Conservation (phyloP, 2,329 filamentous ascomycete genomes). For the Endoconidiophora polonica region DNA sequence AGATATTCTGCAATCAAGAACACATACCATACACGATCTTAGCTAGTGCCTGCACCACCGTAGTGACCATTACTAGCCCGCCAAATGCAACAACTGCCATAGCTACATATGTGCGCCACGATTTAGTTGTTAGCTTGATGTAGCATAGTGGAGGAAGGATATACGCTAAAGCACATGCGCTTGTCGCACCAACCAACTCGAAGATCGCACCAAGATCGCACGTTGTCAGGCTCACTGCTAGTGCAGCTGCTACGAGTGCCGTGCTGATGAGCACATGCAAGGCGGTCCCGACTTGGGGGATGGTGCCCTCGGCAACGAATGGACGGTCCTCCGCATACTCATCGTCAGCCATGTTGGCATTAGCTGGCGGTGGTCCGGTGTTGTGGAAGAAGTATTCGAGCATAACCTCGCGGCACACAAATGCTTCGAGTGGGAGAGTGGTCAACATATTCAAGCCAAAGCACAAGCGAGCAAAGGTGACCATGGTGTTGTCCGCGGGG, state of each 20-base stretch:
- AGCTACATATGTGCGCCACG: constrained; percentile 57
- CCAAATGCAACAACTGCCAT: constrained; percentile 65
- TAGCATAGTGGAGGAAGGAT: constrained; percentile 91
- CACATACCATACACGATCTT: constrained; percentile 42
- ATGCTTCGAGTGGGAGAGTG: constrained; percentile 86
- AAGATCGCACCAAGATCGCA: constrained; percentile 92
- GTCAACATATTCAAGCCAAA: constrained; percentile 99
- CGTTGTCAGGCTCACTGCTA: constrained; percentile 63
- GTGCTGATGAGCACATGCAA: constrained; percentile 80
- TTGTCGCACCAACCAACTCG: constrained; percentile 89
- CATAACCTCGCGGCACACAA: constrained; percentile 96
- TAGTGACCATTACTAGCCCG: constrained; percentile 62
- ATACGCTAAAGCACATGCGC: constrained; percentile 84
- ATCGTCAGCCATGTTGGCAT: background rate
- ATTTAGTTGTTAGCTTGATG: constrained; percentile 71
- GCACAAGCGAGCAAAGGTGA: constrained; percentile 85
- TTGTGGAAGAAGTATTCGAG: constrained; percentile 56
- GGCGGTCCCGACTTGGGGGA: constrained; percentile 32
- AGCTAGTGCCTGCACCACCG: constrained; percentile 51
- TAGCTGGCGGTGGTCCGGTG: background rate
- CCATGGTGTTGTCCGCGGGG: constrained; percentile 72
- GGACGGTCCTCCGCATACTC: constrained; percentile 7
- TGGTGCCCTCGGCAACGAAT: constrained; percentile 12
- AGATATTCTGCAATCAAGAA: background rate
- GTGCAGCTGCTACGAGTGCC: constrained; percentile 60